Evolutionary conservation across 192 early-diverging fungal species (phyloP).

Genomic region (Coemansia sp.): DNA sequence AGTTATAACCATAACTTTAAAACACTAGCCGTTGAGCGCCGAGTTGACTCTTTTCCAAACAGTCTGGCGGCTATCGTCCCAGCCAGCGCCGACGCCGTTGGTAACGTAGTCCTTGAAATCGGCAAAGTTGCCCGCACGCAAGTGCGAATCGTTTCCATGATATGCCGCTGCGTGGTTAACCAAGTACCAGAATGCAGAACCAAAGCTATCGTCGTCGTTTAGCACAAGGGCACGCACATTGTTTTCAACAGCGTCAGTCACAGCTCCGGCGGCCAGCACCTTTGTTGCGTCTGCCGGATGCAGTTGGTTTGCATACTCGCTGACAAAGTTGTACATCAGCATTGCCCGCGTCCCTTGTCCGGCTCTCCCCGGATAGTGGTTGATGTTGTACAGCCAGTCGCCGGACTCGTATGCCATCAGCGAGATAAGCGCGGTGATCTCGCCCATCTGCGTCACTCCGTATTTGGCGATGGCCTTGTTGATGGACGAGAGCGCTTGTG

Average conservation of each 20-base stretch:
- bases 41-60: slow-evolving; percentile 38
- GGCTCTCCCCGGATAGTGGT: slow-evolving; percentile 46
- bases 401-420: slow-evolving; percentile 51
- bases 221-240: slow-evolving; percentile 37
- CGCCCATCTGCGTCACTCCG: slow-evolving; percentile 31
- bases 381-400: slow-evolving; percentile 53
- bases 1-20: too few relatives aligned
- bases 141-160: slow-evolving; percentile 20
- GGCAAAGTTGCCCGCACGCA: slow-evolving; percentile 36
- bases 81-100: slow-evolving; percentile 32
- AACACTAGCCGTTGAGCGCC: slow-evolving; percentile 12
- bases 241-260: slow-evolving; percentile 19
- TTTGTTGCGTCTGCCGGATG: slow-evolving; percentile 11
- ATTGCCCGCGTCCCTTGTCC: slow-evolving; percentile 54
- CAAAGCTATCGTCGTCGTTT: slow-evolving; percentile 52
- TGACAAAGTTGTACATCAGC: slow-evolving; percentile 53
- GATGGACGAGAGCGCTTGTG: slow-evolving; percentile 27
- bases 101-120: slow-evolving; percentile 50
- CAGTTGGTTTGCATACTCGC: slow-evolving; percentile 35
- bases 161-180: slow-evolving; percentile 17
- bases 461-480: slow-evolving; percentile 46
- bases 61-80: slow-evolving; percentile 27
- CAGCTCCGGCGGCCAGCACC: slow-evolving; percentile 8
- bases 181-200: slow-evolving; percentile 52
- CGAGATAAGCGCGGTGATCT: slow-evolving; percentile 40